Evolutionary conservation across 1,139 yeast species (phyloP), one percentile per base, ranked within the genome.

Genomic region (Blastobotrys elegans): DNA sequence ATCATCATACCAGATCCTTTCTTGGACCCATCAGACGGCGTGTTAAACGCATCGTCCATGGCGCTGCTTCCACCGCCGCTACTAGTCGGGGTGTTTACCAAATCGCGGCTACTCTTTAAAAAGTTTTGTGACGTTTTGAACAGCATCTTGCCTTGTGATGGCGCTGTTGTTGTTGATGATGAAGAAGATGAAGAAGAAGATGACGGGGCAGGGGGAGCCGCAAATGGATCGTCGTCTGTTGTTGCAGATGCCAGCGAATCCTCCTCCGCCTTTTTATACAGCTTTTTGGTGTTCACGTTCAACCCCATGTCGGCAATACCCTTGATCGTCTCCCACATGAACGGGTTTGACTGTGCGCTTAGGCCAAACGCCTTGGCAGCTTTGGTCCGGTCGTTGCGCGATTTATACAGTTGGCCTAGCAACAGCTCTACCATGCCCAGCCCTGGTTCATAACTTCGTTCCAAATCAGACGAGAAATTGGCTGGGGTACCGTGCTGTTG

Each of bases 261-360:
- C 21, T 11, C 17, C n/a, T 34, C 38, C 14, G 13, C n/a, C 24
- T 49, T 46, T 43, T 74, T 77, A 64, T 76, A 85, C 37, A 87
- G 74, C 6, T 83, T 71, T 48, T 78, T 77, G 7, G 82, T 80
- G 44, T 79, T 74, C 22, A 87, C 74, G 52, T 79, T 76, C 22
- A 84, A 58, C 8, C 68, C 67, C 43, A 86, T 70, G 50, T 76
- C 75, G 59, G 92, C 82, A 42, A 92, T 69, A 38, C 82, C 82
- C 56, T 84, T 88, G 53, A 86, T 80, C 0, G 97, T 90, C 60
- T 88, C 97, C 76, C 94, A 89, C 44, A 88, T 74, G 62, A 74
- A 87, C 22, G 95, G 96, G 62, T 92, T 86, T 50, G 74, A 66
- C 51, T 79, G 77, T 49, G 88, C 70, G 0, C 94, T 86, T 54